These are phyloP conservation scores for Oryza brachyantha DNA, from an alignment of 176 grass and related monocot genomes.

Conservation along the genomic window DNA sequence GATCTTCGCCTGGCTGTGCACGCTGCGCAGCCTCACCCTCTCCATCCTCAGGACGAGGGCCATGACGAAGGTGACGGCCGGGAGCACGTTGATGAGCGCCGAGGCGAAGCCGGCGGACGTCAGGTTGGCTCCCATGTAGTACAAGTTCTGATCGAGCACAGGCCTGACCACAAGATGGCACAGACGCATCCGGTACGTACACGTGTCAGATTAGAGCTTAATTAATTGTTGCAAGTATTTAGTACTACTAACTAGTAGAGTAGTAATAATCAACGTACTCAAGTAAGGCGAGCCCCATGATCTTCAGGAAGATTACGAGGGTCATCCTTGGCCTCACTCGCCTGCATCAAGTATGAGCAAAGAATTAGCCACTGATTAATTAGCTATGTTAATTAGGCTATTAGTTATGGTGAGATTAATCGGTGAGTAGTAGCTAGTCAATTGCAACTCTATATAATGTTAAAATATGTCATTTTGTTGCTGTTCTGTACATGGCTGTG, in stretches of 20 bases:
- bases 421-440: too few relatives aligned
- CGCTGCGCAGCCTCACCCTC: slow-evolving; percentile 55
- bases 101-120: slow-evolving; percentile 76
- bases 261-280: slow-evolving; percentile 51
- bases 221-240: neutral
- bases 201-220: neutral
- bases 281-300: slow-evolving; percentile 54
- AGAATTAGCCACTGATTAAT: neutral
- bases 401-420: neutral
- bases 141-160: slow-evolving; percentile 87
- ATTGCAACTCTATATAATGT: too few relatives aligned
- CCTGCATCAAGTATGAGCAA: slow-evolving; percentile 31
- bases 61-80: slow-evolving; percentile 73
- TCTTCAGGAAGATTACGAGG: slow-evolving; percentile 60
- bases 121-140: slow-evolving; percentile 60
- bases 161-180: slow-evolving; percentile 46
- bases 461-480: too few relatives aligned
- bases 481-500: too few relatives aligned
- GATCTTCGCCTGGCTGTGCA: slow-evolving; percentile 87
- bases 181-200: neutral
- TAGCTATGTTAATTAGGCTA: neutral
- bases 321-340: slow-evolving; percentile 62
- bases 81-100: slow-evolving; percentile 78
- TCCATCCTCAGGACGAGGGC: slow-evolving; percentile 70
- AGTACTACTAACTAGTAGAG: neutral